Conservation (phyloP, 1,284 basidiomycete genomes). For the Malassezia brasiliensis region DNA sequence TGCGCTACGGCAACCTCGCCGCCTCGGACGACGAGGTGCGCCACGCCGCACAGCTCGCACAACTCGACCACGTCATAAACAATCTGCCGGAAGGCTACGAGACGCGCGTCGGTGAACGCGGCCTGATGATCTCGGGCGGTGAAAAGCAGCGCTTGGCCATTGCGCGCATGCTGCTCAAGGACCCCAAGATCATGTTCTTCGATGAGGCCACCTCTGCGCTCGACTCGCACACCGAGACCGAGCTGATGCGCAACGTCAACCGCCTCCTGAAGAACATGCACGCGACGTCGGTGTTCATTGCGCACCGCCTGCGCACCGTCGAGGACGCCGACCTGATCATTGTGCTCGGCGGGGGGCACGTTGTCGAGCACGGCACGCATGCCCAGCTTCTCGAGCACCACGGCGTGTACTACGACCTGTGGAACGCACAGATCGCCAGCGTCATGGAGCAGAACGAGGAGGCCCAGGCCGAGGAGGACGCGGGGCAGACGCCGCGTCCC, state of each 20-base stretch:
- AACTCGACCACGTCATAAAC: slow-evolving; percentile 71
- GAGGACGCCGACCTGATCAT: slow-evolving; percentile 59
- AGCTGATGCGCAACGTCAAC: slow-evolving; percentile 91
- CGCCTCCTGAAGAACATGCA: slow-evolving; percentile 62
- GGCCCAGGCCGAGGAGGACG: not conserved
- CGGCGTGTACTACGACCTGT: slow-evolving; percentile 41
- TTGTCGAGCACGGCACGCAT: slow-evolving; percentile 37
- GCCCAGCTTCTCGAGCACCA: slow-evolving; percentile 24
- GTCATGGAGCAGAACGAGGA: slow-evolving; percentile 1
- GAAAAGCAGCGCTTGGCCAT: slow-evolving; percentile 95
- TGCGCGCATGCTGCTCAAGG: slow-evolving; percentile 80
- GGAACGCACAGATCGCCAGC: slow-evolving; percentile 28
- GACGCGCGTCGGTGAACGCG: slow-evolving; percentile 89
- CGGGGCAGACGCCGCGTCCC: not conserved
- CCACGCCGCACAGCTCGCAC: slow-evolving; percentile 71
- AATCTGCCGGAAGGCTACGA: slow-evolving; percentile 72
- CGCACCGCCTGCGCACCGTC: slow-evolving; percentile 67
- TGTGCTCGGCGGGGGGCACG: slow-evolving; percentile 33
- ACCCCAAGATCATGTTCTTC: slow-evolving; percentile 90
- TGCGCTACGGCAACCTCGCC: slow-evolving; percentile 79
- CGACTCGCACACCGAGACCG: slow-evolving; percentile 85
- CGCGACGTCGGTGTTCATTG: slow-evolving; percentile 76
- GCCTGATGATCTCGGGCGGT: slow-evolving; percentile 93
- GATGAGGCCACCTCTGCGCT: slow-evolving; percentile 95
- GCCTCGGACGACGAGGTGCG: slow-evolving; percentile 81